A percentile compares a stretch with the other conserved stretches of the same genome.
These are phyloP conservation scores for Sphaerulina musiva DNA, from an alignment of 2,329 filamentous ascomycete species.

Conservation along the genomic window DNA sequence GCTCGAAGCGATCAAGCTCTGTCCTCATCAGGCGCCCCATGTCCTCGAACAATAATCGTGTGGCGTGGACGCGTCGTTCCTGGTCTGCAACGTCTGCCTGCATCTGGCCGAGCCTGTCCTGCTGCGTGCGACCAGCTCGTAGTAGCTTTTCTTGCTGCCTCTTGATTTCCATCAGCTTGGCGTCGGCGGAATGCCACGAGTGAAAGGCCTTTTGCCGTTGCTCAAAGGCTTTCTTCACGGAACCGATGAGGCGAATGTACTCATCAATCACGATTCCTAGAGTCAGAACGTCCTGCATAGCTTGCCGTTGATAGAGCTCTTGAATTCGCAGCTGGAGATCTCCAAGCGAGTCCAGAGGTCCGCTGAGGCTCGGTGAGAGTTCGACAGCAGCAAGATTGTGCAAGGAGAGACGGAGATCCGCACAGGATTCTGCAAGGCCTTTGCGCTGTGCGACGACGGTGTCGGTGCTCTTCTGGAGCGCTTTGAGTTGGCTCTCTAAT, in stretches of 20 bases:
- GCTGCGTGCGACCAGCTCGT: conserved; percentile 87
- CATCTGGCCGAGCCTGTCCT: conserved; percentile 88
- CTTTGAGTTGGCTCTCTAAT: conserved; percentile 77
- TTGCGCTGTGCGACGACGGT: conserved; percentile 87
- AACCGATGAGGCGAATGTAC: conserved; percentile 92
- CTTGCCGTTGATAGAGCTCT: conserved; percentile 92
- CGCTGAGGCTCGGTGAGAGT: conserved; percentile 78
- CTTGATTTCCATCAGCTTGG: conserved; percentile 84
- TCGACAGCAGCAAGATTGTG: conserved; percentile 89
- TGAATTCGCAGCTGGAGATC: conserved; percentile 89
- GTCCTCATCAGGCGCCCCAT: conserved; percentile 90
- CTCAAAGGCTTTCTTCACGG: conserved; percentile 84
- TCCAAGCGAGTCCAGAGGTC: conserved; percentile 82
- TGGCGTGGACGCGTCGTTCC: conserved; percentile 86
- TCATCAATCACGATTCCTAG: conserved; percentile 97
- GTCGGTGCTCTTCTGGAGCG: conserved; percentile 87
- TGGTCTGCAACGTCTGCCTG: conserved; percentile 91
- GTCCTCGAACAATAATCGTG: conserved; percentile 84
- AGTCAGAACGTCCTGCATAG: conserved; percentile 91
- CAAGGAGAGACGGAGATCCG: conserved; percentile 88
- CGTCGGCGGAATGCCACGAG: conserved; percentile 85
- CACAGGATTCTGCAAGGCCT: conserved; percentile 84
- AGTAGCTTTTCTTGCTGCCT: conserved; percentile 88
- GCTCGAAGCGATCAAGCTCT: conserved; percentile 89
- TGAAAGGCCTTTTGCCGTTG: conserved; percentile 95